Evolutionary conservation across 139 green algal species (phyloP), one percentile per base, ranked within the genome.

Genomic region (Spirogloea muscicola): DNA sequence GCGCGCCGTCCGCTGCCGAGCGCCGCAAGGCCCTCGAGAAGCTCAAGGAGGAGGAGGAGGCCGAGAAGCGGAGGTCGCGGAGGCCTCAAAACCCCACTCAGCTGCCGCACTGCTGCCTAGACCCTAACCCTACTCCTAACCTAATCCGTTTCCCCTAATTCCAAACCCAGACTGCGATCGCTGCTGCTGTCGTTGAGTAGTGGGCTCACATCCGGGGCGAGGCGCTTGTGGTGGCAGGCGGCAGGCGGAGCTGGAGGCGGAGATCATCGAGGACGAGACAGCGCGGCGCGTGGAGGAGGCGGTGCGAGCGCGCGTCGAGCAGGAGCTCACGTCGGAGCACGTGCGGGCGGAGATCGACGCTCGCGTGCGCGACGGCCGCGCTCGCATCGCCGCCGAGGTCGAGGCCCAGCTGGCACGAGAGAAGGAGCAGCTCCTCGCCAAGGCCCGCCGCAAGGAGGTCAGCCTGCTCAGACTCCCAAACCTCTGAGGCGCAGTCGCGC

Each of bases 371-470:
- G 62, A 72, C n/a, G 70, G 64, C 10, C 37, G 62, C 27, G 46
- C 48, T 10, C 34, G 62, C 25, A 7, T 79, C 9, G 38, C n/a
- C 25, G 60, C 77, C 4, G 70, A 79, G 62, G 62, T 79, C 3
- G 62, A 72, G 18, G 62, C 40, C 25, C 59, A 62, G 33, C 31
- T 79, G 10, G 64, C 29, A 34, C 33, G 25, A 4, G 70, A 79
- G 13, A 79, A 79, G 62, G 25, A 79, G 34, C 39, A 37, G 3
- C 59, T 62, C 18, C 29, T 79, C 3, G 70, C 25, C 13, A 25
- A 71, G 31, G 61, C 25, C 9, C 27, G 61, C 5, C 64, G 44
- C 3, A 79, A 79, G 61, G 70, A 79, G 70, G 70, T 79, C n/a
- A n/a, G n/a, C n/a, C n/a, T n/a, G 21, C 21, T 55, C 46, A 55